Base-by-base conservation (phyloP, 73 alveolate genomes). In the Tetrahymena elliotti region DNA sequence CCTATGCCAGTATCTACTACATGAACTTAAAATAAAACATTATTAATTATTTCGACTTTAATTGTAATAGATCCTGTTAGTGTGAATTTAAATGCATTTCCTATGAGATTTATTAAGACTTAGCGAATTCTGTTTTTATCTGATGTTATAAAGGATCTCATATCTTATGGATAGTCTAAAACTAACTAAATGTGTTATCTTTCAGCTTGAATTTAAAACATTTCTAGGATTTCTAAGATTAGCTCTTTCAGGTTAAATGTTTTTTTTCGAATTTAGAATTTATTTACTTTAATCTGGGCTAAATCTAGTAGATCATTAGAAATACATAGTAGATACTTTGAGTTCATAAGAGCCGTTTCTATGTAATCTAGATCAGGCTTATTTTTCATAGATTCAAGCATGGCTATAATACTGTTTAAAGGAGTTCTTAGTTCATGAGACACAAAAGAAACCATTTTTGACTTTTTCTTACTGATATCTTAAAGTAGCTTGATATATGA, bases 1-100 rank as follows among this genome's bases (percentile, higher is more conserved):
- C 98, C 98, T 6, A 95, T 95, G 34, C 98, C 98, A 38, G 95
- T 95, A 40, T 95, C 98, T 53, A 20, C 84, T 31, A 95, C 98
- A 15, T 84, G 94, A 84, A 95, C 93, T 83, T 95, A 37, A 33
- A 96, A 35, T 35, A 39, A 33, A 22, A 40, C 40, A 52, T 88
- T 83, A 31, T 31, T 82, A 39, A 36, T 33, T 4, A 13, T 36
- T 22, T 38, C 34, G 33, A 95, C 96, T 27, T 39, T 53, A 31
- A 95, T 93, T 18, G 88, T 83, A 16, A 95, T 93, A 34, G 84
- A 68, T 37, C 96, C 96, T 11, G 84, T 83, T 15, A 68, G 33
- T 18, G 96, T 96, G 34, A 96, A 96, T 93, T 96, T 96, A 34
- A 95, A 84, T 8, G 98, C 97, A 92, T 96, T 96, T 41, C 98